phyloP scores from a whole-genome alignment of 202 grass and related monocot species.

The Hordeum pubiflorum region DNA sequence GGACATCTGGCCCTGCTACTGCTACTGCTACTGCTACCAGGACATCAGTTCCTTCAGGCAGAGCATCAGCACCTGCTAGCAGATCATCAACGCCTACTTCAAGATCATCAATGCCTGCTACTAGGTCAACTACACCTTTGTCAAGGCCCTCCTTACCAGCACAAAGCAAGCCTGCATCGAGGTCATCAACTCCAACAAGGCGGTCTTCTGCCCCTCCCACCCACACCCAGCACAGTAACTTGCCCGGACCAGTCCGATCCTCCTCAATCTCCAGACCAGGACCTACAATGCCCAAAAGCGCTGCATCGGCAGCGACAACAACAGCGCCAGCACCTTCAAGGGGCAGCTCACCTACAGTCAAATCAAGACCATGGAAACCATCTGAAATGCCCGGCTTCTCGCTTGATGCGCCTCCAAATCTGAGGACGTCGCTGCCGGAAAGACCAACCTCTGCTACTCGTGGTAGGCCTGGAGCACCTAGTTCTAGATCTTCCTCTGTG shows the following conservation, averaged over 20 bases:
- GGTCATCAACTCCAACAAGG: constrained; percentile 58
- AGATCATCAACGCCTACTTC: constrained; percentile 64
- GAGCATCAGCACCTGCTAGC: constrained; percentile 59
- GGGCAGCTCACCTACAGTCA: constrained; percentile 72
- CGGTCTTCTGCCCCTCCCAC: constrained; percentile 45
- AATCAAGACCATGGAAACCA: constrained; percentile 83
- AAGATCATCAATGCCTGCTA: constrained; percentile 53
- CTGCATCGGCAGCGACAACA: constrained; percentile 31
- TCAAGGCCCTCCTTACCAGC: constrained; percentile 50
- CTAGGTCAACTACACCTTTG: constrained; percentile 71
- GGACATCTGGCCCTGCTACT: constrained; percentile 34
- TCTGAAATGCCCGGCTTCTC: constrained; percentile 81
- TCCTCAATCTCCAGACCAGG: constrained; percentile 51
- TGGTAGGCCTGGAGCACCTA: constrained; percentile 79
- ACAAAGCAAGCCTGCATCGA: constrained; percentile 54
- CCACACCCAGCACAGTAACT: constrained; percentile 37
- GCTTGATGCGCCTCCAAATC: constrained; percentile 74
- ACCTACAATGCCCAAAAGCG: constrained; percentile 37
- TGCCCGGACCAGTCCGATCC: constrained; percentile 45
- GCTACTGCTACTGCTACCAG: constrained; percentile 41
- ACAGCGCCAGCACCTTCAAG: constrained; percentile 37
- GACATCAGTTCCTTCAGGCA: constrained; percentile 42
- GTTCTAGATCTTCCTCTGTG: constrained; percentile 86
- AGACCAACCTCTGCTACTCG: constrained; percentile 77
- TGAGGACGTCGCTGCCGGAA: constrained; percentile 80